phyloP scores from a whole-genome alignment of 371 early-diverging fungal species.

The Catenaria anguillulae region DNA sequence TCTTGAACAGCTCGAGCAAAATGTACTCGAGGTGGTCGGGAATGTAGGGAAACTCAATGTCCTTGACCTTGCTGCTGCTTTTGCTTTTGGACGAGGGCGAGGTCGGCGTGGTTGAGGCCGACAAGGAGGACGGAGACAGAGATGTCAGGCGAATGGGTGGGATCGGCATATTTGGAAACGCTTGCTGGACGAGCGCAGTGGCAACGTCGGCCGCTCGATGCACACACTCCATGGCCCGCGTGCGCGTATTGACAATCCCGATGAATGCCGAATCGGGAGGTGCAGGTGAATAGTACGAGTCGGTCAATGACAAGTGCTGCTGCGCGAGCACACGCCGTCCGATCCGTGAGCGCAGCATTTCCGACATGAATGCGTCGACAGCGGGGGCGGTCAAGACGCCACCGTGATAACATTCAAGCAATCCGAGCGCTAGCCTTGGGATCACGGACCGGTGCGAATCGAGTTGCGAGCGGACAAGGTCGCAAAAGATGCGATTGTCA shows the following conservation, averaged over 20 bases:
- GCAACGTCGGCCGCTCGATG: slow-evolving; percentile 8
- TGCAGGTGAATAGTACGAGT: too few relatives aligned
- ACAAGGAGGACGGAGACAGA: slow-evolving; percentile 39
- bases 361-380: slow-evolving; percentile 72
- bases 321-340: slow-evolving; percentile 82
- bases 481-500: slow-evolving; percentile 54
- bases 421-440: slow-evolving; percentile 62
- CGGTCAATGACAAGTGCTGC: slow-evolving; percentile 78
- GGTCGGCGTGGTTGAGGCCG: slow-evolving; percentile 45
- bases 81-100: too few relatives aligned
- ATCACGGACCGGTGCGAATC: slow-evolving; percentile 58
- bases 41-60: slow-evolving; percentile 29
- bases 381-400: slow-evolving; percentile 26
- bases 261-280: not conserved
- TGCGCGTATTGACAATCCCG: slow-evolving; percentile 37
- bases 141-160: too few relatives aligned
- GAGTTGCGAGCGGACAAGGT: slow-evolving; percentile 39
- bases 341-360: slow-evolving; percentile 76
- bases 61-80: too few relatives aligned
- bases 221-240: slow-evolving; percentile 30
- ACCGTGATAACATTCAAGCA: slow-evolving; percentile 57
- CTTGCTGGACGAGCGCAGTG: slow-evolving; percentile 12
- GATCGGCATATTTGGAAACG: slow-evolving; percentile 18
- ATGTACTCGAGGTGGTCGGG: slow-evolving; percentile 90
- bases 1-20: slow-evolving; percentile 80